Conservation (phyloP, 176 grass and related monocot genomes). For the Aegilops tauschii region DNA sequence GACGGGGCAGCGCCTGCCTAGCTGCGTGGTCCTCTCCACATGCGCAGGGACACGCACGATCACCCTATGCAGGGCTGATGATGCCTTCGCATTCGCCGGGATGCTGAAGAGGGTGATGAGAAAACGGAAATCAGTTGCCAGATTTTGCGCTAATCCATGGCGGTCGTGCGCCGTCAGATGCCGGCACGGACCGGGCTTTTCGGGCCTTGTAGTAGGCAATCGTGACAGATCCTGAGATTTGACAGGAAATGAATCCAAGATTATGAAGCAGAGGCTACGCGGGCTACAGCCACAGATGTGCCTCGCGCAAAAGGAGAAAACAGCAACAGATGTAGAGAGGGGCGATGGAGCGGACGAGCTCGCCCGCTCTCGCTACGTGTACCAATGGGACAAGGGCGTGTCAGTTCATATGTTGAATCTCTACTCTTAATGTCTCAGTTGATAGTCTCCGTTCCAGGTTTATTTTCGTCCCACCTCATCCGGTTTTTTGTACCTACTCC, state of each 20-base stretch:
- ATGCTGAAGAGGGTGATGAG: not conserved
- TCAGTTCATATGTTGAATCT: too few species aligned
- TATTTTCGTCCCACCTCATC: too few species aligned
- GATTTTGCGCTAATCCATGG: slow-evolving; percentile 14
- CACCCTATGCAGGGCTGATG: not conserved
- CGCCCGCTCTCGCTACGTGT: too few species aligned
- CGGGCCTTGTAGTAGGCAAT: not conserved
- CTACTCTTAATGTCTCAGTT: too few species aligned
- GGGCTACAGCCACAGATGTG: not conserved
- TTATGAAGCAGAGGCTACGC: not conserved
- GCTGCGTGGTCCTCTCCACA: not conserved
- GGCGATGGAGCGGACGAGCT: too few species aligned
- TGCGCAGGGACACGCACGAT: not conserved
- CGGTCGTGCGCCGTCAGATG: not conserved
- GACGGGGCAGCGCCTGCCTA: slow-evolving; percentile 39
- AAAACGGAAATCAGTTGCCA: not conserved
- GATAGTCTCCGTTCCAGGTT: too few species aligned
- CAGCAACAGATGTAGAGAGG: too few species aligned
- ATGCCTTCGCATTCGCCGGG: not conserved
- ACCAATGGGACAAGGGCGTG: too few species aligned
- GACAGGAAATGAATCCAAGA: slow-evolving; percentile 25
- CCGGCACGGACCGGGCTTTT: not conserved
- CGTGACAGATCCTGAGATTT: slow-evolving; percentile 8
- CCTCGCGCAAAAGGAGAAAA: not conserved
- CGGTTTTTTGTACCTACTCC: too few species aligned